phyloP scores from a whole-genome alignment of 495 filamentous ascomycete species.

The Penicillium daleae region DNA sequence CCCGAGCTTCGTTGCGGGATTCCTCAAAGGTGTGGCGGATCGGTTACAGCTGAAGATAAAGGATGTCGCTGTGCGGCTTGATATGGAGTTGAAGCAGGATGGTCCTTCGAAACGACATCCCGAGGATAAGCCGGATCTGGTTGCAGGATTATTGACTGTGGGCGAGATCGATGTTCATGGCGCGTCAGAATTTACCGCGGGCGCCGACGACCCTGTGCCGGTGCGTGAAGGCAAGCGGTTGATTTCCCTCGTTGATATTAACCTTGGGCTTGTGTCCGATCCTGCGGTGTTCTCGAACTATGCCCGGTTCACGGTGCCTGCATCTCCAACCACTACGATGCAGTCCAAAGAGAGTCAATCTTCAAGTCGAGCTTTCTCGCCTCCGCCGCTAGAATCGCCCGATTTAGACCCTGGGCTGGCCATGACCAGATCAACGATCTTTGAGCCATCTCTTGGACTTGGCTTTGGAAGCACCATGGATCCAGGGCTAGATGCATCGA shows the following conservation, averaged over 20 bases:
- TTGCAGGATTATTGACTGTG: constrained; percentile 67
- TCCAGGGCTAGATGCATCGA: constrained; percentile 36
- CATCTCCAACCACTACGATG: constrained; percentile 60
- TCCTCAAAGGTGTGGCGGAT: constrained; percentile 81
- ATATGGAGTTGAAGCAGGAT: constrained; percentile 56
- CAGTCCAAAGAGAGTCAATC: constrained; percentile 43
- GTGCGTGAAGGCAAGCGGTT: constrained; percentile 63
- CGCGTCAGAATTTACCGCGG: constrained; percentile 50
- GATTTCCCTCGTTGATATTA: constrained; percentile 64
- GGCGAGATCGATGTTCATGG: constrained; percentile 69
- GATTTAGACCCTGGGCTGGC: constrained; percentile 34
- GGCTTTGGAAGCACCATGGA: constrained; percentile 3
- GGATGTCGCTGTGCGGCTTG: constrained; percentile 67
- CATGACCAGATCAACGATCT: constrained; percentile 50
- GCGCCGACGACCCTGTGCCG: constrained; percentile 31
- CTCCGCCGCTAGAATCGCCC: constrained; percentile 33
- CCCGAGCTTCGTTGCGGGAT: constrained; percentile 79
- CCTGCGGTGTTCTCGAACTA: constrained; percentile 71
- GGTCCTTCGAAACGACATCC: constrained; percentile 43
- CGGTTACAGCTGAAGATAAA: constrained; percentile 72
- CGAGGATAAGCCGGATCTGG: constrained; percentile 49
- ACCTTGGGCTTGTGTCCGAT: constrained; percentile 70
- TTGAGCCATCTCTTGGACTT: constrained; percentile 33
- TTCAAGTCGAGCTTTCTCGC: constrained; percentile 39
- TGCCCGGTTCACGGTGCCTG: constrained; percentile 60